Evolutionary conservation across 2,329 filamentous ascomycete species (phyloP).

Genomic region (Fusarium brachygibbosum): DNA sequence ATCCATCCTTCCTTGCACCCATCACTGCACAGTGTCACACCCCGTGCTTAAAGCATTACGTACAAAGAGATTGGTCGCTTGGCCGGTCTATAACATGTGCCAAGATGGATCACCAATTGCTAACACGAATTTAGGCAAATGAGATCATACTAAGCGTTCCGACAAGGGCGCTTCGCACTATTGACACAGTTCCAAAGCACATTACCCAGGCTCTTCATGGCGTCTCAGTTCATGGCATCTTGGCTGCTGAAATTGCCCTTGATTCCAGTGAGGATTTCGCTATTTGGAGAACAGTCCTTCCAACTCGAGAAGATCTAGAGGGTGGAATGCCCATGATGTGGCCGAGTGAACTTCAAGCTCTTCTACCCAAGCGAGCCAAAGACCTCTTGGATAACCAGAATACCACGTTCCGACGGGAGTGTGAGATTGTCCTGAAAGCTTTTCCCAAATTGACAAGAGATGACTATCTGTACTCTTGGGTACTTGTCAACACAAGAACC

Average conservation of each 20-base stretch:
- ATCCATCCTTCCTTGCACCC: too few species aligned
- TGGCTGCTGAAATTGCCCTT: slow-evolving; percentile 77
- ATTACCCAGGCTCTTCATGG: slow-evolving; percentile 68
- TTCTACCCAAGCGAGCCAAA: slow-evolving; percentile 61
- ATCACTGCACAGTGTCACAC: too few species aligned
- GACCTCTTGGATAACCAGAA: slow-evolving; percentile 67
- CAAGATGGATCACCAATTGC: background rate
- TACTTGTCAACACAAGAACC: slow-evolving; percentile 72
- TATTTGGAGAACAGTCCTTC: slow-evolving; percentile 77
- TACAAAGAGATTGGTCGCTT: background rate
- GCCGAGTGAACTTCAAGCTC: slow-evolving; percentile 59
- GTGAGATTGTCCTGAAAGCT: slow-evolving; percentile 52
- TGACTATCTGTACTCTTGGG: slow-evolving; percentile 68
- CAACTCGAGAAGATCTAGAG: slow-evolving; percentile 70
- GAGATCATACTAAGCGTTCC: slow-evolving; percentile 77
- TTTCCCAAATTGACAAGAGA: slow-evolving; percentile 53
- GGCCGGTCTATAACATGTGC: too few species aligned
- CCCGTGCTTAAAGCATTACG: background rate
- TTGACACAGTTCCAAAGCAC: slow-evolving; percentile 68
- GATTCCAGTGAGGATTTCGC: slow-evolving; percentile 62
- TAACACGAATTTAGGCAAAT: slow-evolving; percentile 50
- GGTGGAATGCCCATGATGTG: slow-evolving; percentile 59
- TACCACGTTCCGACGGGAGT: slow-evolving; percentile 58
- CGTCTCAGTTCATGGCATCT: slow-evolving; percentile 76
- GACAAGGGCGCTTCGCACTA: slow-evolving; percentile 72